phyloP scores from a whole-genome alignment of 2,329 filamentous ascomycete genomes.

The Hymenoscyphus occultus region DNA sequence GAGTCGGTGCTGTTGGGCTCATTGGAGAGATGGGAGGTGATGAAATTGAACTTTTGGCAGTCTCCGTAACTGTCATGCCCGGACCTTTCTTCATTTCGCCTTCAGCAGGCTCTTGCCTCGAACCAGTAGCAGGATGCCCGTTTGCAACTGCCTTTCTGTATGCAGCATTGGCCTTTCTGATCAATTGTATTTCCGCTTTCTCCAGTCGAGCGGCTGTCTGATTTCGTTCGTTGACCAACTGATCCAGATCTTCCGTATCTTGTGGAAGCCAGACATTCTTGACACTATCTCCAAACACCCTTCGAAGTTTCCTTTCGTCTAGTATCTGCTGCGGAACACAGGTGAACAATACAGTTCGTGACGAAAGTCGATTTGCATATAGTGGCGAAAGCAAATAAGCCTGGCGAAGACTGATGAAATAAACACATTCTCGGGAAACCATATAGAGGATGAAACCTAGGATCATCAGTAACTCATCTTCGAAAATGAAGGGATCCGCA shows the following conservation, averaged over 20 bases:
- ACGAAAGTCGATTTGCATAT: constrained; percentile 63
- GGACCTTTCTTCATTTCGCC: constrained; percentile 2
- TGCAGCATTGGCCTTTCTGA: constrained; percentile 54
- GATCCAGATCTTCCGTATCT: constrained; percentile 56
- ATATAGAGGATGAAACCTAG: constrained; percentile 60
- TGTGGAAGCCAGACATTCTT: constrained; percentile 63
- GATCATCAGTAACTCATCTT: constrained; percentile 13
- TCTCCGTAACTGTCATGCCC: constrained; percentile 13
- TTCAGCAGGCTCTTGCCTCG: constrained; percentile 13
- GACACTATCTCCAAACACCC: constrained; percentile 59
- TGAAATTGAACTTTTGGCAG: constrained; percentile 11
- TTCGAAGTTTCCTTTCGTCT: constrained; percentile 53
- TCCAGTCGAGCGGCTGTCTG: constrained; percentile 60
- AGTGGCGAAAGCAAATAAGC: constrained; percentile 65
- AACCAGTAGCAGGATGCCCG: constrained; percentile 39
- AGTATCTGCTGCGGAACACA: constrained; percentile 61
- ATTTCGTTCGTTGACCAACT: constrained; percentile 58
- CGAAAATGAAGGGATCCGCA: constrained; percentile 9
- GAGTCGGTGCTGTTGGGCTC: constrained; percentile 11
- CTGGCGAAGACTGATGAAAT: constrained; percentile 66
- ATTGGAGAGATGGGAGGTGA: constrained; percentile 6
- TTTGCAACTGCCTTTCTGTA: constrained; percentile 54
- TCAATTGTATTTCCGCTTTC: constrained; percentile 60
- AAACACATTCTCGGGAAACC: constrained; percentile 63
- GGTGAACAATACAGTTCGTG: constrained; percentile 64